Percentiles rank a stretch among this genome's conserved stretches.
phyloP scores from a whole-genome alignment of 768 basidiomycete species.

The Peribolospora baueri region DNA sequence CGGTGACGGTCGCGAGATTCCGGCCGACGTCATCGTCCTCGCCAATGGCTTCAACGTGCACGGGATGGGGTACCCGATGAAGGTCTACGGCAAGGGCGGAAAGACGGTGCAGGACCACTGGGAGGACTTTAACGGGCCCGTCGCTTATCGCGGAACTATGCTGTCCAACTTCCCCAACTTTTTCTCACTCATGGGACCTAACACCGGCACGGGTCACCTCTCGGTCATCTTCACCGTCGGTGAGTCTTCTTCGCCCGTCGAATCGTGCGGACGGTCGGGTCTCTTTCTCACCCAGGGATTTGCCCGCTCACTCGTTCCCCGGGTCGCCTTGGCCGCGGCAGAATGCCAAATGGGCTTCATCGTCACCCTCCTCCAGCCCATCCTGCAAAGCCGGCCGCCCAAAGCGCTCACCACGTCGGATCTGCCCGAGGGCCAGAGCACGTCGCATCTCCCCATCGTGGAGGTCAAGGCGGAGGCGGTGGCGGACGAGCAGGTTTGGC shows the following conservation, averaged over 20 bases:
- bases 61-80: conserved; percentile 3
- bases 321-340: background rate
- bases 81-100: conserved; percentile 10
- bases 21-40: conserved; percentile 13
- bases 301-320: background rate
- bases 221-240: conserved; percentile 12
- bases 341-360: background rate
- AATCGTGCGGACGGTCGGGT: conserved; percentile 7
- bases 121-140: conserved; percentile 5
- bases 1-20: conserved; percentile 3
- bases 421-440: background rate
- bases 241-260: conserved; percentile 1
- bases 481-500: background rate
- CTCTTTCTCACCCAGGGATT: background rate
- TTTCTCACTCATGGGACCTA: conserved; percentile 14
- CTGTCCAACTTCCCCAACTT: conserved; percentile 7
- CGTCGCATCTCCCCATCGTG: conserved; percentile 6
- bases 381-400: background rate
- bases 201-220: conserved; percentile 12
- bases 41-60: conserved; percentile 2
- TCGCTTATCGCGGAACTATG: conserved; percentile 4
- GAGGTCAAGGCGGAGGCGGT: conserved; percentile 11
- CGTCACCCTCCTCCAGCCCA: conserved; percentile 7
- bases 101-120: conserved; percentile 8
- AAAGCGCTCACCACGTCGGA: background rate